phyloP scores from a whole-genome alignment of 495 filamentous ascomycete species.

The Halenospora varia region DNA sequence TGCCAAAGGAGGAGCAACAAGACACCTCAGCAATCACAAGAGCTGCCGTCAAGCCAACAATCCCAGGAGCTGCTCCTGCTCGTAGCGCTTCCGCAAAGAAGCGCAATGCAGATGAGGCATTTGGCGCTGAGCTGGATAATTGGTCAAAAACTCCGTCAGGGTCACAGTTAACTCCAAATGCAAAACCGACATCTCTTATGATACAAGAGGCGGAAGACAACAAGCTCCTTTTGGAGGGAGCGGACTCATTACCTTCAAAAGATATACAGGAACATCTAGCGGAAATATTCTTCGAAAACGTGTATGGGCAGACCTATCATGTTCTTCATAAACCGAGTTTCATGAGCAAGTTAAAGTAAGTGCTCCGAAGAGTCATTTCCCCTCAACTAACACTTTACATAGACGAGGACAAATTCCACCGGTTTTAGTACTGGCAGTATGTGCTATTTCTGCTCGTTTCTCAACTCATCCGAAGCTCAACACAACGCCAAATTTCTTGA shows the following conservation, averaged over 20 bases:
- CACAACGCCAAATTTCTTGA: slow-evolving; percentile 78
- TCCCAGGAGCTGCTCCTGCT: slow-evolving; percentile 55
- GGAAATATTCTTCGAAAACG: slow-evolving; percentile 92
- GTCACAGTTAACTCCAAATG: slow-evolving; percentile 31
- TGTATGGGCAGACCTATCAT: slow-evolving; percentile 94
- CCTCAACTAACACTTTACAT: slow-evolving; percentile 1
- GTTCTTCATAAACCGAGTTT: slow-evolving; percentile 97
- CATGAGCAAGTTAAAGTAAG: slow-evolving; percentile 75
- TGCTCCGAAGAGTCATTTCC: slow-evolving; percentile 1
- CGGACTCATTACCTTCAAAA: slow-evolving; percentile 76
- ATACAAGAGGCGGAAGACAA: slow-evolving; percentile 66
- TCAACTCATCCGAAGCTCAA: slow-evolving; percentile 90
- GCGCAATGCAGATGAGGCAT: slow-evolving; percentile 82
- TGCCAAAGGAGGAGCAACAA: slow-evolving; percentile 78
- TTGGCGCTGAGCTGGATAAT: slow-evolving; percentile 73
- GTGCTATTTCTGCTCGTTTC: slow-evolving; percentile 89
- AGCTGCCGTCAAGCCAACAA: slow-evolving; percentile 75
- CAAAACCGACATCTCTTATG: slow-evolving; percentile 53
- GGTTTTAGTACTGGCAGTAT: slow-evolving; percentile 85
- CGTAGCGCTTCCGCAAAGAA: slow-evolving; percentile 62
- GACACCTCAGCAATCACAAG: slow-evolving; percentile 53
- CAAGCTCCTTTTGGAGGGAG: slow-evolving; percentile 72
- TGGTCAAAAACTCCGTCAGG: slow-evolving; percentile 65
- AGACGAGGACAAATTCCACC: slow-evolving; percentile 63
- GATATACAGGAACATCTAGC: slow-evolving; percentile 93